Base-by-base conservation (phyloP, 345 rosid genomes). In the Aquilaria yunnanensis region DNA sequence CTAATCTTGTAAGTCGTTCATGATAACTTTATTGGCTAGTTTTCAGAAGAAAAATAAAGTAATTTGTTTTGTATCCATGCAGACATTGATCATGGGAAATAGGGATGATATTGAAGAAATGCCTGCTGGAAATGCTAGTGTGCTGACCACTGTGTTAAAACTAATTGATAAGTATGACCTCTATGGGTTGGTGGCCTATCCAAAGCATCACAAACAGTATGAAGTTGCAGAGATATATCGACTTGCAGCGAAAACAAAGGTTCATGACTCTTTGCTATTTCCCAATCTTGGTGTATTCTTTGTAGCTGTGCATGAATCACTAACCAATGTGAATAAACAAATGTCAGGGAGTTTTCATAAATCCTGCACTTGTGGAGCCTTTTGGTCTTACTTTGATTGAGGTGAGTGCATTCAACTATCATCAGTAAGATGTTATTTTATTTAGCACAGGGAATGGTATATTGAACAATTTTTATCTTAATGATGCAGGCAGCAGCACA, bases 141-240 rank as follows among this genome's bases (percentile, higher is more conserved):
- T 93, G 65, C 92, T 93, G 14, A 80, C 84, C 56, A 90, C 95
- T 9, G 96, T 90, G 0, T 66, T 93, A 70, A 93, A 93, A 78
- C 69, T 90, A 59, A 78, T 93, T 33, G 99, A 93, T 67, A 90
- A 93, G 74, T 90, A 90, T 58, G 98, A 93, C 65, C 97, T 93
- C 31, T 93, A 93, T 56, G 98, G 98, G 41, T 84, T 63, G 47
- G 98, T 90, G 34, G 97, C 98, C 54, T 84, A 88, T 72, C 98
- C 98, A 14, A 93, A 93, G 81, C 98, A 93, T 83, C 97, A 93
- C 75, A 93, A 82, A 80, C 98, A 93, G 66, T 70, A 75, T 60
- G 99, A 94, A 66, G 99, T 94, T 69, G 97, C 99, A 5, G 99
- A 94, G 10, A 94, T 94, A 60, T 90, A 94, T 67, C 74, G 99